A percentile compares a stretch with the other conserved stretches of the same genome.
phyloP scores from a whole-genome alignment of 495 filamentous ascomycete species.

The Neurospora tetraspora region DNA sequence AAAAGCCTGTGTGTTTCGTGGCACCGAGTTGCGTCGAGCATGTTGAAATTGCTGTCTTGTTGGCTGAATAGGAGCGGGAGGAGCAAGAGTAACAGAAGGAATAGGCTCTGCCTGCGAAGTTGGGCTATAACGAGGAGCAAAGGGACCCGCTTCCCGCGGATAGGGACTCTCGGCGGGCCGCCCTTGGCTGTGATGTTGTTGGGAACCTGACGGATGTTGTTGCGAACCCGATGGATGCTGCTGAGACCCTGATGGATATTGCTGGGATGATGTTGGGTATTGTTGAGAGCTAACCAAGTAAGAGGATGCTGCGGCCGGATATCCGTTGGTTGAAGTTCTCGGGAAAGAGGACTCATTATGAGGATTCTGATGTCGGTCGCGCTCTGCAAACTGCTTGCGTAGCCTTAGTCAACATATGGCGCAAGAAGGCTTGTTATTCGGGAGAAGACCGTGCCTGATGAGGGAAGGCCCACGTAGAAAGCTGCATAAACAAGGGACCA shows the following conservation, averaged over 20 bases:
- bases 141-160: slow-evolving; percentile 9
- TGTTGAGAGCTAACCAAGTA: background rate
- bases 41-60: slow-evolving; percentile 13
- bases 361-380: too few species aligned
- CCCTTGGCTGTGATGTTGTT: too few species aligned
- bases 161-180: background rate
- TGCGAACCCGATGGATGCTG: too few species aligned
- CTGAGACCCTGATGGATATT: slow-evolving; percentile 4
- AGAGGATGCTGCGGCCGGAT: too few species aligned
- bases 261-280: slow-evolving; percentile 17
- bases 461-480: background rate
- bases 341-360: too few species aligned
- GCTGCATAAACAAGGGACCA: background rate
- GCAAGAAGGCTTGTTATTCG: background rate
- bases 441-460: background rate
- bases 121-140: slow-evolving; percentile 13
- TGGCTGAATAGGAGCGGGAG: slow-evolving; percentile 25
- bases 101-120: slow-evolving; percentile 17
- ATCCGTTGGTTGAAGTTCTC: too few species aligned
- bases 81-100: slow-evolving; percentile 19
- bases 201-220: too few species aligned
- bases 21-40: slow-evolving; percentile 29
- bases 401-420: background rate
- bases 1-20: slow-evolving; percentile 27
- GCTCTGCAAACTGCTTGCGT: background rate